These are phyloP conservation scores for Pleodorina starrii DNA, from an alignment of 139 green algal genomes.

Conservation along the genomic window DNA sequence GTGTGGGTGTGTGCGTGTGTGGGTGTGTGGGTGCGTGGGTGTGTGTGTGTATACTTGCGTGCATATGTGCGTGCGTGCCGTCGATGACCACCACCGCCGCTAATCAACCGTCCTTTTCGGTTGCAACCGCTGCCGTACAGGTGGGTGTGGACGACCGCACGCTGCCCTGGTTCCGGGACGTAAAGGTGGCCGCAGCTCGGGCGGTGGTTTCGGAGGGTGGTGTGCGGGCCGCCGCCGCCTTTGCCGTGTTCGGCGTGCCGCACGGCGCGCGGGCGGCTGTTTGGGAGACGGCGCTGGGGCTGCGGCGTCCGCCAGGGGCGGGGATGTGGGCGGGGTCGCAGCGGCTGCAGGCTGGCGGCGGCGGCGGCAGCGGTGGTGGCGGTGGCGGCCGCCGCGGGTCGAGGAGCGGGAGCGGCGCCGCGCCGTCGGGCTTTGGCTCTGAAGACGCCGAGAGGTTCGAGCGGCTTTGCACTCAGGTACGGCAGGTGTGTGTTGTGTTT, in stretches of 20 bases:
- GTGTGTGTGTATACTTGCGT: too few species aligned
- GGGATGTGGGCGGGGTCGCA: neutral
- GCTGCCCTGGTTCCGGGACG: constrained; percentile 66
- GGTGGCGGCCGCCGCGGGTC: neutral
- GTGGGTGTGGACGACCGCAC: constrained; percentile 75
- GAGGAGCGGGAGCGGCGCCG: neutral
- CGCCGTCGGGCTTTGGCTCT: neutral
- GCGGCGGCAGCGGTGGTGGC: neutral
- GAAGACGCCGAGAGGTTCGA: constrained; percentile 21
- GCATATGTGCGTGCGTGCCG: too few species aligned
- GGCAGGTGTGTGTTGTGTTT: neutral
- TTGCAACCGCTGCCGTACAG: too few species aligned
- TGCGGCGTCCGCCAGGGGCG: constrained; percentile 8
- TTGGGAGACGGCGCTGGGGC: constrained; percentile 56
- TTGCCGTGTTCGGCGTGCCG: constrained; percentile 52
- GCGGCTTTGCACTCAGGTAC: constrained; percentile 11
- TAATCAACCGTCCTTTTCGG: too few species aligned
- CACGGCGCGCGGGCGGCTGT: constrained; percentile 41
- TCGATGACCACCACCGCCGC: too few species aligned
- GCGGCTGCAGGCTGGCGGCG: neutral
- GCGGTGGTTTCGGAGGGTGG: constrained; percentile 50
- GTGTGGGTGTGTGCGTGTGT: too few species aligned
- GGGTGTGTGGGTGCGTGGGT: too few species aligned
- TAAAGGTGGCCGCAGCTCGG: constrained; percentile 60
- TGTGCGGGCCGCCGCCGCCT: constrained; percentile 51